Percentiles rank a stretch among this genome's conserved stretches.
Conservation (phyloP, 805 yeast species). For the Kodamaea fukazawae region DNA sequence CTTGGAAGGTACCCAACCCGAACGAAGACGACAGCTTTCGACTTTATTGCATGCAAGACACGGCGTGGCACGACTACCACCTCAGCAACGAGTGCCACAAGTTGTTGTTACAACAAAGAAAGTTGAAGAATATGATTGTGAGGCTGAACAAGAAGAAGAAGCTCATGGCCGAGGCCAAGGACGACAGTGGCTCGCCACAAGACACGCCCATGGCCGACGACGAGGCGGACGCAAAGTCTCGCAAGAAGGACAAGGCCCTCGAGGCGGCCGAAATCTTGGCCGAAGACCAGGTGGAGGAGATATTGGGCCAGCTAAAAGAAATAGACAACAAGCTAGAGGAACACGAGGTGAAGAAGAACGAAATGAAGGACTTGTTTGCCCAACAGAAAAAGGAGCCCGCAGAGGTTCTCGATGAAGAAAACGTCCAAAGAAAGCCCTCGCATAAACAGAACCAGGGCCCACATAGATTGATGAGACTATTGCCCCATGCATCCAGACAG, state of each 20-base stretch:
- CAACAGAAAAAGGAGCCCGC: slow-evolving; percentile 16
- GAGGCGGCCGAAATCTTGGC: slow-evolving; percentile 27
- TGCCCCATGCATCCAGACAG: slow-evolving; percentile 84
- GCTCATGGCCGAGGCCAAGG: slow-evolving; percentile 13
- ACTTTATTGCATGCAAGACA: slow-evolving; percentile 64
- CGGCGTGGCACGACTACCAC: slow-evolving; percentile 70
- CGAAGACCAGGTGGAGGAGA: slow-evolving; percentile 32
- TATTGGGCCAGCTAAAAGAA: slow-evolving; percentile 32
- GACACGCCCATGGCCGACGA: not conserved
- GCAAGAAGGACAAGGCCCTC: slow-evolving; percentile 17
- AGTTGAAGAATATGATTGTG: slow-evolving; percentile 46
- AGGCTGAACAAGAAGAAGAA: slow-evolving; percentile 43
- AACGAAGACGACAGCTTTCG: slow-evolving; percentile 63
- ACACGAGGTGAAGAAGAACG: slow-evolving; percentile 34
- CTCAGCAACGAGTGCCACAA: slow-evolving; percentile 73
- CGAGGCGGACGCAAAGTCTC: not conserved
- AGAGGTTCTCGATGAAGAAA: slow-evolving; percentile 11
- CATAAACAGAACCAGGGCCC: slow-evolving; percentile 76
- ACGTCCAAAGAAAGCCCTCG: slow-evolving; percentile 27
- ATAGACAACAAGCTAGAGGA: slow-evolving; percentile 37
- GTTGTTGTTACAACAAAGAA: slow-evolving; percentile 56
- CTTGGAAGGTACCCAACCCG: slow-evolving; percentile 78
- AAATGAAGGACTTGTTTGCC: slow-evolving; percentile 31
- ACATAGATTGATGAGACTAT: slow-evolving; percentile 71
- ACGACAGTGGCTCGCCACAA: slow-evolving; percentile 4